These are phyloP conservation scores for Areca catechu DNA, from an alignment of 176 grass and related monocot species.

Conservation along the genomic window DNA sequence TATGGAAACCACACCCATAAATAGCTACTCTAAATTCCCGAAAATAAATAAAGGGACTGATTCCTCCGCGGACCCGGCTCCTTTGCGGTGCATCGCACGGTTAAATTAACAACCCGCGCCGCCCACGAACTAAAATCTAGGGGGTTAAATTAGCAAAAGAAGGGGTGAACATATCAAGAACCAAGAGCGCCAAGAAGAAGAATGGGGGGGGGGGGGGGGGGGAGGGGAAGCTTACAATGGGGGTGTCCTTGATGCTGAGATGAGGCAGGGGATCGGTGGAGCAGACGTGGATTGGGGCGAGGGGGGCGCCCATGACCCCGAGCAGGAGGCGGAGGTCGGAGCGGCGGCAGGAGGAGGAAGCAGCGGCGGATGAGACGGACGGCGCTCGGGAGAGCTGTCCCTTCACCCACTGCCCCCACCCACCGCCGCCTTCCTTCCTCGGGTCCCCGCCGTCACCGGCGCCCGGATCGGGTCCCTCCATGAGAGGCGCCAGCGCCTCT, in stretches of 20 bases:
- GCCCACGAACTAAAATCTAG: too few species aligned
- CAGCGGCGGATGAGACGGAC: not conserved
- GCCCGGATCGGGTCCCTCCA: conserved; percentile 8
- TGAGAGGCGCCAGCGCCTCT: not conserved
- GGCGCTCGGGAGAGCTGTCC: conserved; percentile 4
- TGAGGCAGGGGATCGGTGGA: not conserved
- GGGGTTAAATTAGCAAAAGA: too few species aligned
- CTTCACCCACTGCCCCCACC: conserved; percentile 21
- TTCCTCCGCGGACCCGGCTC: too few species aligned
- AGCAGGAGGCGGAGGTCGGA: conserved; percentile 15
- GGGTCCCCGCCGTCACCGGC: not conserved
- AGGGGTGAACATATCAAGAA: too few species aligned
- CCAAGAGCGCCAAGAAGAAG: too few species aligned
- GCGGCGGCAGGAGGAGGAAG: not conserved
- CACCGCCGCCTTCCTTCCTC: not conserved
- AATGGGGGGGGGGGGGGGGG: too few species aligned
- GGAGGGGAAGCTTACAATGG: too few species aligned
- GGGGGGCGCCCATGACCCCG: conserved; percentile 18
- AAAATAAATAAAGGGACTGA: too few species aligned
- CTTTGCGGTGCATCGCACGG: too few species aligned
- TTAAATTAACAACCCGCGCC: too few species aligned
- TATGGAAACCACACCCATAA: too few species aligned
- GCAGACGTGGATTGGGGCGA: conserved; percentile 12
- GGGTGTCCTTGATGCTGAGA: conserved; percentile 22
- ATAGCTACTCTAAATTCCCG: too few species aligned